Conservation (phyloP, 345 rosid genomes). For the Eucalyptus erythrocorys region DNA sequence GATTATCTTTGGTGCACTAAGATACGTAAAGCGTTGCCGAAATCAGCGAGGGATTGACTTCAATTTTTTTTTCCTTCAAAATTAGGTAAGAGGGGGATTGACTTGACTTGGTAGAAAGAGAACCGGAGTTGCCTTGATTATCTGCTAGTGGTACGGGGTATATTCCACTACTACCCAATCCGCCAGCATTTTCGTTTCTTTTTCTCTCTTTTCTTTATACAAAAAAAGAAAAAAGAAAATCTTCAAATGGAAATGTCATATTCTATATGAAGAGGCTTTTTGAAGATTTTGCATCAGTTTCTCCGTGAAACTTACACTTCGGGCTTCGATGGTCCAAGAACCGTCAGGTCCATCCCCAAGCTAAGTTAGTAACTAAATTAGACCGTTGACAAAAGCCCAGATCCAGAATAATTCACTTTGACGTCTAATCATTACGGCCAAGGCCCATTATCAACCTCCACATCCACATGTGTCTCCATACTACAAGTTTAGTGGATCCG, state of each 20-base stretch:
- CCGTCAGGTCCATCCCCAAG: background rate
- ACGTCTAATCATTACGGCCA: background rate
- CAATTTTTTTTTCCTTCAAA: background rate
- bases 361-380: background rate
- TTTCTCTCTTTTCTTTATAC: background rate
- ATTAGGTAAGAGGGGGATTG: background rate
- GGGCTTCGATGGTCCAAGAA: background rate
- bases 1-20: background rate
- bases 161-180: background rate
- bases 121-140: background rate
- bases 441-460: background rate
- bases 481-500: background rate
- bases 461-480: background rate
- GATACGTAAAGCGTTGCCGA: background rate
- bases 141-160: background rate
- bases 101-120: background rate
- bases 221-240: accelerated
- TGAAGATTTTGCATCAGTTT: background rate
- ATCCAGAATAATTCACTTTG: background rate
- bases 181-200: background rate
- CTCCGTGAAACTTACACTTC: background rate
- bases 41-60: background rate
- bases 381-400: background rate
- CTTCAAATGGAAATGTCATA: background rate
- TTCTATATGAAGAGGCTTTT: background rate